phyloP scores from a whole-genome alignment of 164 flowering plant genomes.

The Vitis rotundifolia region DNA sequence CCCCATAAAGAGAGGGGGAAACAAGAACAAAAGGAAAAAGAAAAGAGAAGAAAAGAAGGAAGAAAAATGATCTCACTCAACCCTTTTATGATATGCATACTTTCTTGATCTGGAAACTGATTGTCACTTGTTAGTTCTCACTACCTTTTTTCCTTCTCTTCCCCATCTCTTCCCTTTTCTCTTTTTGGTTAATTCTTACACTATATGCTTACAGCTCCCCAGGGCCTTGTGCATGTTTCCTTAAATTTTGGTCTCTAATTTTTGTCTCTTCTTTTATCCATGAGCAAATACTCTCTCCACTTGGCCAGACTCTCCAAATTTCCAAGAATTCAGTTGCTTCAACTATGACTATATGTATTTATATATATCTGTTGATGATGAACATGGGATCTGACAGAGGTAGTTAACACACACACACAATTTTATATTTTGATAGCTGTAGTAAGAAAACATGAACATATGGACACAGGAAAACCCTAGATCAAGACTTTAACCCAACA shows the following conservation, averaged over 20 bases:
- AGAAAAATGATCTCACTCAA: neutral
- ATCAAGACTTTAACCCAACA: conserved; percentile 14
- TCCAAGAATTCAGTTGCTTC: conserved; percentile 27
- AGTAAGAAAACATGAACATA: neutral
- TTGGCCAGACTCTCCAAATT: neutral
- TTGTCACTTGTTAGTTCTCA: neutral
- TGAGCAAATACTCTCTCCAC: neutral
- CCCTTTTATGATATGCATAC: neutral
- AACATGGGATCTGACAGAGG: conserved; percentile 32
- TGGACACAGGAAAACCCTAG: conserved; percentile 21
- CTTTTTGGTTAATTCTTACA: neutral
- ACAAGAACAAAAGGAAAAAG: too few relatives aligned
- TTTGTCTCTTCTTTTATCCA: neutral
- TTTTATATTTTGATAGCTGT: neutral
- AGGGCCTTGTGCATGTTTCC: conserved; percentile 9
- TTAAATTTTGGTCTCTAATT: conserved; percentile 1
- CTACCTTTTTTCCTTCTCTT: conserved; percentile 10
- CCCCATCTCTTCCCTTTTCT: neutral
- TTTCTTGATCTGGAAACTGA: neutral
- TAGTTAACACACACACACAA: conserved; percentile 2
- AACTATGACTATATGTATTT: conserved; percentile 10
- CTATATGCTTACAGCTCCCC: neutral
- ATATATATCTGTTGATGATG: conserved; percentile 13
- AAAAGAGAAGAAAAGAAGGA: too few relatives aligned
- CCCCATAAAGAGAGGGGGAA: too few relatives aligned